Evolutionary conservation across 106 monocot genomes (phyloP), one percentile per base, ranked within the genome.

Genomic region (Hemerocallis citrina): DNA sequence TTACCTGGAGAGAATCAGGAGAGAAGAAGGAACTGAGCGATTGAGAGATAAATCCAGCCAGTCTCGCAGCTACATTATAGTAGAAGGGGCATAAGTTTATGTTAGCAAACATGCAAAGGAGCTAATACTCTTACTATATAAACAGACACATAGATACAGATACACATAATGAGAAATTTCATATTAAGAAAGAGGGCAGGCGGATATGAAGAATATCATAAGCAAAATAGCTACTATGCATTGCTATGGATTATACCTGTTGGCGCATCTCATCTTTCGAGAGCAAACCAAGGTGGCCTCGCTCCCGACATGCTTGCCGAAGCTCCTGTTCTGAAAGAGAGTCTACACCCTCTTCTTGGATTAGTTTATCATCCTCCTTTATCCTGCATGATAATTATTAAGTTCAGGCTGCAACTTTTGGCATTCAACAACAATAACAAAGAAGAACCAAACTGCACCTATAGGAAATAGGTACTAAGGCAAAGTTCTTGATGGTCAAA

Each of bases 11-110:
- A 96, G 90, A 70, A 91, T 96, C 17, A 96, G 79, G 45, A 96
- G 87, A 61, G 95, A 90, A 49, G 95, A 91, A 31, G 95, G 95
- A 38, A 96, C 65, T 31, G 84, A 74, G 22, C 67, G 81, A 71
- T 91, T 96, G 47, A 96, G 84, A 52, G 95, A 91, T 49, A 96
- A 72, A 72, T 96, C 90, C 66, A 96, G 73, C 95, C 95, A 96
- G 63, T 96, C 86, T 22, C 81, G 75, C 31, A 96, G 86, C 95
- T 91, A 78, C 36, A 74, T 13, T 64, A 19, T 33, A n/a, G n/a
- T n/a, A n/a, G n/a, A n/a, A n/a, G n/a, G n/a, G n/a, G n/a, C n/a
- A n/a, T n/a, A n/a, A n/a, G n/a, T n/a, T n/a, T n/a, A n/a, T n/a
- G n/a, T 30, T 54, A 0, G 31, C 28, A 55, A 34, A 34, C 1